Evolutionary conservation across 257 asterid genomes (phyloP).

Genomic region (Fraxinus quadrangulata): DNA sequence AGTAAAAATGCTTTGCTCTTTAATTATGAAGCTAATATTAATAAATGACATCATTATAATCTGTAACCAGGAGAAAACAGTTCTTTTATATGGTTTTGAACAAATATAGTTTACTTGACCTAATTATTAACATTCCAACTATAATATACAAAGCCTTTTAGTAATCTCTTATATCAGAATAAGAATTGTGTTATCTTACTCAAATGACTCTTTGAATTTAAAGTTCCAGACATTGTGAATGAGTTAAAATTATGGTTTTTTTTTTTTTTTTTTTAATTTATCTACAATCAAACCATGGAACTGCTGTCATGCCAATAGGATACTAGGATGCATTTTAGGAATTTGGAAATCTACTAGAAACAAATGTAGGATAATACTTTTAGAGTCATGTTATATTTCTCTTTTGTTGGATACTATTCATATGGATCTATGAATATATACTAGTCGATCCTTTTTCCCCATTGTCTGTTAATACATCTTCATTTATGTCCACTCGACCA

Average conservation of each 20-base stretch:
- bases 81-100: not conserved
- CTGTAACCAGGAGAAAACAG: not conserved
- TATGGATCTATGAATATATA: not conserved
- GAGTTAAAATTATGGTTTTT: too few relatives aligned
- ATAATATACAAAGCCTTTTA: not conserved
- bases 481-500: not conserved
- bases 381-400: not conserved
- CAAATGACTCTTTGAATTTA: not conserved
- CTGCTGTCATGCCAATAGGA: not conserved
- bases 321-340: not conserved
- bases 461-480: not conserved
- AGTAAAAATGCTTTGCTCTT: slow-evolving; percentile 1
- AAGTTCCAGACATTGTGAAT: not conserved
- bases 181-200: not conserved
- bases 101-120: not conserved
- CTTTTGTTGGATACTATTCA: not conserved
- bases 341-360: not conserved
- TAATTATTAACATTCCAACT: not conserved
- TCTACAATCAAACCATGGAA: not conserved
- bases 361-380: not conserved
- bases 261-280: not conserved
- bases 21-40: slow-evolving; percentile 2
- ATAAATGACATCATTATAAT: not conserved
- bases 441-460: not conserved
- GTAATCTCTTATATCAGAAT: not conserved